Conservation (phyloP, 306 rosid genomes). For the Spatholobus suberectus region DNA sequence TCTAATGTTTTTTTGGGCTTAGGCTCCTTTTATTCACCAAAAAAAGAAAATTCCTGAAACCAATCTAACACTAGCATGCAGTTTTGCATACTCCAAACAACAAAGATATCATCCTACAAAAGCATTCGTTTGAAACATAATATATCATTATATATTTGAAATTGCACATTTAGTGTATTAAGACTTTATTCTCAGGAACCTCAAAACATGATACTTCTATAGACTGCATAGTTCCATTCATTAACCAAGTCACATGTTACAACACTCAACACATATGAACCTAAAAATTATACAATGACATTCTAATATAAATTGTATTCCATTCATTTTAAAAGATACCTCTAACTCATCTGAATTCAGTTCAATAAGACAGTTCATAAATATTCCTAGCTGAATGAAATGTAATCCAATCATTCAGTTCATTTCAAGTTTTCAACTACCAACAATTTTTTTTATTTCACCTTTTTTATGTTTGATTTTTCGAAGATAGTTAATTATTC, state of each 20-base stretch:
- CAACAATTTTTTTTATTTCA: too few species aligned
- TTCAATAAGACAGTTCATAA: neutral
- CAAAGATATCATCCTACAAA: slow-evolving; percentile 7
- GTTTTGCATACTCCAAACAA: neutral
- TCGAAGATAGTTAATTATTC: too few species aligned
- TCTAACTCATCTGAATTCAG: neutral
- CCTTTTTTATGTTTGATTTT: too few species aligned
- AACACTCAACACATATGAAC: neutral
- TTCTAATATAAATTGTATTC: neutral
- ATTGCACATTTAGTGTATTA: neutral
- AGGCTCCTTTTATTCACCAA: too few species aligned
- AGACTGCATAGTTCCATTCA: neutral
- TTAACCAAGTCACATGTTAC: neutral
- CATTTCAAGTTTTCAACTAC: too few species aligned
- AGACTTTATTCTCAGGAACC: neutral
- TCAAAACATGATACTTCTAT: neutral
- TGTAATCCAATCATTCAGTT: too few species aligned
- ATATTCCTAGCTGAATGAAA: neutral
- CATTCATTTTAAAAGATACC: neutral
- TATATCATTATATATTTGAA: neutral
- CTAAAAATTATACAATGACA: neutral
- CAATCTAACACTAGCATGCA: slow-evolving; percentile 15
- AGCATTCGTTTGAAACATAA: neutral
- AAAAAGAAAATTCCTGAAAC: too few species aligned
- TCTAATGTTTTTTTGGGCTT: too few species aligned